These are phyloP conservation scores for Oldenlandia corymbosa DNA, from an alignment of 257 asterid genomes.

Conservation along the genomic window DNA sequence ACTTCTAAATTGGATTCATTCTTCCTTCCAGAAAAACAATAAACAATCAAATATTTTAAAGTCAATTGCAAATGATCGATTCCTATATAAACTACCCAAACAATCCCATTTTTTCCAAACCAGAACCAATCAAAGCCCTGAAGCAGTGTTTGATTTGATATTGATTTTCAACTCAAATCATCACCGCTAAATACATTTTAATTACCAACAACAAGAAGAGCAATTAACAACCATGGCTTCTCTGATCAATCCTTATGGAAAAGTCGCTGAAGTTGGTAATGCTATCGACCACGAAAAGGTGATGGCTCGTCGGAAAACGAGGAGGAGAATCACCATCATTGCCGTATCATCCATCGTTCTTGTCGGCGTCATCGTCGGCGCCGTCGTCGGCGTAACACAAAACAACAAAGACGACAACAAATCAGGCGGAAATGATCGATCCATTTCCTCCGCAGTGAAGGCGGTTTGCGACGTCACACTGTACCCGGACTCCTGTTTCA, in stretches of 20 bases:
- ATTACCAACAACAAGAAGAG: background rate
- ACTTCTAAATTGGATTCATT: too few species aligned
- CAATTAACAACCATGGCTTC: conserved; percentile 30
- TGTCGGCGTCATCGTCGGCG: conserved; percentile 42
- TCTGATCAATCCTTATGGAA: conserved; percentile 38
- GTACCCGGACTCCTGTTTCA: conserved; percentile 40
- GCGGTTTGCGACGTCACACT: conserved; percentile 31
- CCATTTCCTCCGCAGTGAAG: conserved; percentile 25
- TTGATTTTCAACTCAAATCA: too few species aligned
- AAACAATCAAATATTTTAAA: too few species aligned
- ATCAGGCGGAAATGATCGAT: background rate
- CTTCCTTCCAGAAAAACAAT: too few species aligned
- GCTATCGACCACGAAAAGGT: conserved; percentile 44
- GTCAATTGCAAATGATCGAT: too few species aligned
- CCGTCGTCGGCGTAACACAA: conserved; percentile 46
- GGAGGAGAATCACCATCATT: conserved; percentile 46
- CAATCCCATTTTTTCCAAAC: too few species aligned
- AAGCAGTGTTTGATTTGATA: too few species aligned
- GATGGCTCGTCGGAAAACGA: conserved; percentile 41
- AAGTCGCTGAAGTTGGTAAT: conserved; percentile 50
- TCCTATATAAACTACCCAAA: too few species aligned
- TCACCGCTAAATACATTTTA: too few species aligned
- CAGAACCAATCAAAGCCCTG: too few species aligned
- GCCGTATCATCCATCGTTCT: conserved; percentile 46
- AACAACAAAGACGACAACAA: conserved; percentile 15